These are phyloP conservation scores for Penicillium malachiteum DNA, from an alignment of 495 filamentous ascomycete species.

Conservation along the genomic window DNA sequence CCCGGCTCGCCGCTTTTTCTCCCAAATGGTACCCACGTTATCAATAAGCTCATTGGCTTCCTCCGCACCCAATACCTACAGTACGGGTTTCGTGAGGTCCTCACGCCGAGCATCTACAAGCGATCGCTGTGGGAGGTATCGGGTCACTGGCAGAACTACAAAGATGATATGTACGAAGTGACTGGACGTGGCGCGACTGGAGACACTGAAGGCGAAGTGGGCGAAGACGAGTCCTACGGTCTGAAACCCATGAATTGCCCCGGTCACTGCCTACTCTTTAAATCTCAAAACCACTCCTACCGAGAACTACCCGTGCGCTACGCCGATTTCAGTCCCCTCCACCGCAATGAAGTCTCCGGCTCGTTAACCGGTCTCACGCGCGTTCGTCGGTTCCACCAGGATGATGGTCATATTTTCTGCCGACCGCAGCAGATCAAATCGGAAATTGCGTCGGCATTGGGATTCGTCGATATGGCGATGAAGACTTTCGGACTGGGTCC, in stretches of 20 bases:
- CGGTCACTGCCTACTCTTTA: constrained; percentile 88
- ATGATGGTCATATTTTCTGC: constrained; percentile 95
- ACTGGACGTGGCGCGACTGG: constrained; percentile 59
- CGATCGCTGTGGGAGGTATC: constrained; percentile 84
- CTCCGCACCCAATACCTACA: constrained; percentile 82
- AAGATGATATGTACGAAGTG: constrained; percentile 93
- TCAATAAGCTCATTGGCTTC: constrained; percentile 84
- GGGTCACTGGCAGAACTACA: constrained; percentile 91
- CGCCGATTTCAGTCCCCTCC: constrained; percentile 88
- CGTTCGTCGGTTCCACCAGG: constrained; percentile 91
- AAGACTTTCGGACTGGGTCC: constrained; percentile 68
- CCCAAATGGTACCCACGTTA: constrained; percentile 79
- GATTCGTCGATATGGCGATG: constrained; percentile 80
- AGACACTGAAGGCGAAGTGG: constrained; percentile 40
- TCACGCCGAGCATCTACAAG: constrained; percentile 94
- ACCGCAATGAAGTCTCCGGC: constrained; percentile 88
- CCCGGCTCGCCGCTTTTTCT: constrained; percentile 88
- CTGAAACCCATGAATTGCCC: constrained; percentile 98
- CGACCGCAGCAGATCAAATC: constrained; percentile 75
- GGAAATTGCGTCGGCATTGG: constrained; percentile 76
- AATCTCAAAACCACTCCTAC: constrained; percentile 68
- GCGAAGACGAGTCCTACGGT: constrained; percentile 77
- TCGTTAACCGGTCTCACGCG: constrained; percentile 83
- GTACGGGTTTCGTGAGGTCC: constrained; percentile 88
- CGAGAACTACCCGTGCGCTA: constrained; percentile 85